These are phyloP conservation scores for Rosa persica DNA, from an alignment of 306 rosid genomes.

Conservation along the genomic window DNA sequence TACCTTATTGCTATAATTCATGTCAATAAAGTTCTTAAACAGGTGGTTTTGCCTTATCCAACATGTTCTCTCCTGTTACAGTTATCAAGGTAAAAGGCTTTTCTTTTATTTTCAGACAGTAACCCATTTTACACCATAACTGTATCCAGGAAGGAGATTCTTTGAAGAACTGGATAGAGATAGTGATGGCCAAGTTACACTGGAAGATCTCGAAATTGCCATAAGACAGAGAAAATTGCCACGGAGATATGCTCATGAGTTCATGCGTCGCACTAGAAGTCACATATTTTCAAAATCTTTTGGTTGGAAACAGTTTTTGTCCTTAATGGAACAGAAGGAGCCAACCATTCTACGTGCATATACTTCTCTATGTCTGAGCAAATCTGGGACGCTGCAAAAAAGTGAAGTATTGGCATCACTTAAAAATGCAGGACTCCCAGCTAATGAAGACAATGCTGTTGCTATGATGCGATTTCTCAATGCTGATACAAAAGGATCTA, in stretches of 20 bases:
- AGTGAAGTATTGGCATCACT: slow-evolving; percentile 89
- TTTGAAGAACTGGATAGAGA: slow-evolving; percentile 98
- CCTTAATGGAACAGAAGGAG: slow-evolving; percentile 97
- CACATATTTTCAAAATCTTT: slow-evolving; percentile 91
- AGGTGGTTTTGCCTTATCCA: not conserved
- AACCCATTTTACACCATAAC: slow-evolving; percentile 24
- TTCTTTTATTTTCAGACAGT: not conserved
- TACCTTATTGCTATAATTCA: not conserved
- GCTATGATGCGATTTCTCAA: slow-evolving; percentile 99
- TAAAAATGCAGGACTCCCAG: slow-evolving; percentile 91
- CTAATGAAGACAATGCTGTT: slow-evolving; percentile 94
- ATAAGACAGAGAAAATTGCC: slow-evolving; percentile 93
- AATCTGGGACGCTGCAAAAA: slow-evolving; percentile 96
- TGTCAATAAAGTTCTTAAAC: not conserved
- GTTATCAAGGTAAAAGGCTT: slow-evolving; percentile 18
- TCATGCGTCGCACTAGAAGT: slow-evolving; percentile 88
- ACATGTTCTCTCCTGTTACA: slow-evolving; percentile 1
- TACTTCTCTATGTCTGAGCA: slow-evolving; percentile 91
- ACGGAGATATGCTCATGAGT: slow-evolving; percentile 92
- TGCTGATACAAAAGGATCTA: slow-evolving; percentile 90
- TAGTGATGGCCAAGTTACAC: slow-evolving; percentile 92
- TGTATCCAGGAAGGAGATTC: slow-evolving; percentile 80
- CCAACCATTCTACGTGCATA: slow-evolving; percentile 99
- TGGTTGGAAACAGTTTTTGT: slow-evolving; percentile 96
- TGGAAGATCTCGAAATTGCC: slow-evolving; percentile 92